Percentiles rank a stretch among this genome's conserved stretches.
phyloP scores from a whole-genome alignment of 495 filamentous ascomycete species.

The Clavariopsis aquatica region DNA sequence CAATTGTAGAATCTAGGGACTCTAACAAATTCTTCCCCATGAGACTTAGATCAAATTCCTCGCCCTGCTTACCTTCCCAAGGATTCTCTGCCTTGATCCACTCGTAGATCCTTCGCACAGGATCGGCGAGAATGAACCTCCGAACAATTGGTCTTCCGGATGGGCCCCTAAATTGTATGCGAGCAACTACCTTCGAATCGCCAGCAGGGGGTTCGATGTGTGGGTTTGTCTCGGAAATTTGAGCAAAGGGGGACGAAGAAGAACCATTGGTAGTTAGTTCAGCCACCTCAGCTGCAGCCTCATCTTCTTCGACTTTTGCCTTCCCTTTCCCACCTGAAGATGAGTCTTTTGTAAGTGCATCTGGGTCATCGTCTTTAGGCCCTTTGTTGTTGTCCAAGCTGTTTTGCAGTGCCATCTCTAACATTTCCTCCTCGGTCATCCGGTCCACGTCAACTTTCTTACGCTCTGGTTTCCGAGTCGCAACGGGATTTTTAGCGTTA shows the following conservation, averaged over 20 bases:
- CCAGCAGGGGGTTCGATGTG: slow-evolving; percentile 69
- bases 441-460: slow-evolving; percentile 72
- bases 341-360: slow-evolving; percentile 72
- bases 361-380: slow-evolving; percentile 66
- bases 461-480: slow-evolving; percentile 72
- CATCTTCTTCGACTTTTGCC: slow-evolving; percentile 53
- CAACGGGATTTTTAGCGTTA: slow-evolving; percentile 88
- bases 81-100: slow-evolving; percentile 85
- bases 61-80: slow-evolving; percentile 71
- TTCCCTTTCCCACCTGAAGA: slow-evolving; percentile 61
- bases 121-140: slow-evolving; percentile 76
- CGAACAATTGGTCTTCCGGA: slow-evolving; percentile 74
- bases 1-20: slow-evolving; percentile 67
- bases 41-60: slow-evolving; percentile 80
- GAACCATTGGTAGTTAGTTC: slow-evolving; percentile 42
- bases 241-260: slow-evolving; percentile 54
- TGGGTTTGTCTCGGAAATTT: slow-evolving; percentile 68
- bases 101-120: slow-evolving; percentile 82
- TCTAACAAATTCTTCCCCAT: slow-evolving; percentile 82
- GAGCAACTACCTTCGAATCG: slow-evolving; percentile 64
- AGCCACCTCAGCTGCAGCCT: slow-evolving; percentile 32
- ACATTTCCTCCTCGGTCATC: slow-evolving; percentile 96
- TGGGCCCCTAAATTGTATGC: slow-evolving; percentile 87
- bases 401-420: slow-evolving; percentile 88
- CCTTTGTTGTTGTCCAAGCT: slow-evolving; percentile 60